Percentiles rank a stretch among this genome's conserved stretches.
phyloP scores from a whole-genome alignment of 169 alveolate genomes.

The Eimeria praecox region DNA sequence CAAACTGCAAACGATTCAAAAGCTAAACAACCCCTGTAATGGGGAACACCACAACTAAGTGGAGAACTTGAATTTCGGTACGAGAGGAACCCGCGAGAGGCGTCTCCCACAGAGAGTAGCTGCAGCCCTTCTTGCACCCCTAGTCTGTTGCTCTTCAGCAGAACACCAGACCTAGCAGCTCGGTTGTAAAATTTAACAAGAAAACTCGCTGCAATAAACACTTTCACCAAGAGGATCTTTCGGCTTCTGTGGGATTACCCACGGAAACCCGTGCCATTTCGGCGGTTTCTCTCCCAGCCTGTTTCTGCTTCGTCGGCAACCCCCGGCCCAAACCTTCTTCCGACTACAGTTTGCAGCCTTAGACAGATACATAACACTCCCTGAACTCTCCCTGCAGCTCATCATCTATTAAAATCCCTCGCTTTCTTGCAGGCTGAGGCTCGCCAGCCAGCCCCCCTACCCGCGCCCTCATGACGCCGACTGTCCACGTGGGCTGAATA shows the following conservation, averaged over 20 bases:
- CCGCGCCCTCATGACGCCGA: neutral
- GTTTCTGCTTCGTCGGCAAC: neutral
- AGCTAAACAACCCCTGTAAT: neutral
- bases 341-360: neutral
- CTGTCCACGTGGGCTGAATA: neutral
- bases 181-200: neutral
- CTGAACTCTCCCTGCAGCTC: neutral
- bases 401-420: neutral
- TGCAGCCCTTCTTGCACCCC: constrained; percentile 41
- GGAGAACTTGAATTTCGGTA: neutral
- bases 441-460: neutral
- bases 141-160: neutral
- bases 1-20: neutral
- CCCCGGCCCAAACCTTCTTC: neutral
- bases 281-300: neutral
- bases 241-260: neutral
- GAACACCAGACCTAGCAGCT: neutral
- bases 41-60: neutral
- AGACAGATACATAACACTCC: neutral
- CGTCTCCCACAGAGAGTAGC: constrained; percentile 36
- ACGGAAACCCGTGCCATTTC: neutral
- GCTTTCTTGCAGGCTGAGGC: neutral
- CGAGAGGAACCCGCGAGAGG: neutral
- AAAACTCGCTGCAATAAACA: neutral
- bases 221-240: neutral